Percentiles rank a stretch among this genome's conserved stretches.
phyloP scores from a whole-genome alignment of 257 asterid genomes.

The Gentiana dahurica region DNA sequence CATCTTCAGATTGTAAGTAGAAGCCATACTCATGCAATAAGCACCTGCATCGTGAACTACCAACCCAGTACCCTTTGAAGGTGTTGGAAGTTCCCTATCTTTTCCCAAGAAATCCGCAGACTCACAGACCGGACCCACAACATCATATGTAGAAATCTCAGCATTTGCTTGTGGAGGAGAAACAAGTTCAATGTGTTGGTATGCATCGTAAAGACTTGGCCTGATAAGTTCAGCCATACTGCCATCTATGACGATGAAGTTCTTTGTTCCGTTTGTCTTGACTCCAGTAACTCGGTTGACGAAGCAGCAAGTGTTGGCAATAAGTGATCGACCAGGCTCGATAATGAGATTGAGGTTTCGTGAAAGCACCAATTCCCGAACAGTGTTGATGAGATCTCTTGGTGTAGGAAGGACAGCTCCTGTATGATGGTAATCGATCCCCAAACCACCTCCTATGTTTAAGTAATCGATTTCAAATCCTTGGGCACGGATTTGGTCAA shows the following conservation, averaged over 20 bases:
- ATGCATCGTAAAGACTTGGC: constrained; percentile 85
- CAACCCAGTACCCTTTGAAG: constrained; percentile 86
- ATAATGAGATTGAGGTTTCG: constrained; percentile 81
- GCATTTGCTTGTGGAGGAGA: constrained; percentile 58
- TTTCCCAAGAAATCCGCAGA: constrained; percentile 97
- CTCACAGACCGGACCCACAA: constrained; percentile 95
- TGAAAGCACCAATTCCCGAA: constrained; percentile 73
- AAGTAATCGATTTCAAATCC: constrained; percentile 82
- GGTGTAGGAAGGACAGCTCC: constrained; percentile 94
- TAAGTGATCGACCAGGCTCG: constrained; percentile 91
- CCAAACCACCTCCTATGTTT: constrained; percentile 97
- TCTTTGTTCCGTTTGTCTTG: constrained; percentile 85
- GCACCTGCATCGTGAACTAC: constrained; percentile 99
- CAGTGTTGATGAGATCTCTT: constrained; percentile 81
- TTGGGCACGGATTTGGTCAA: constrained; percentile 82
- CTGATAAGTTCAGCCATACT: constrained; percentile 98
- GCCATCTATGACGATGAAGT: constrained; percentile 87
- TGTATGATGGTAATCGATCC: constrained; percentile 85
- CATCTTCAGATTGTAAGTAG: constrained; percentile 98
- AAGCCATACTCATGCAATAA: constrained; percentile 99
- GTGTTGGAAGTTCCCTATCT: constrained; percentile 78
- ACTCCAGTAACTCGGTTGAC: constrained; percentile 92
- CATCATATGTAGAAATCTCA: constrained; percentile 57
- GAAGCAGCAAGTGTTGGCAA: constrained; percentile 94
- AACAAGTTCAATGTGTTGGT: constrained; percentile 95